These are phyloP conservation scores for Fusarium nelsonii DNA, from an alignment of 2,329 filamentous ascomycete genomes.

Conservation along the genomic window DNA sequence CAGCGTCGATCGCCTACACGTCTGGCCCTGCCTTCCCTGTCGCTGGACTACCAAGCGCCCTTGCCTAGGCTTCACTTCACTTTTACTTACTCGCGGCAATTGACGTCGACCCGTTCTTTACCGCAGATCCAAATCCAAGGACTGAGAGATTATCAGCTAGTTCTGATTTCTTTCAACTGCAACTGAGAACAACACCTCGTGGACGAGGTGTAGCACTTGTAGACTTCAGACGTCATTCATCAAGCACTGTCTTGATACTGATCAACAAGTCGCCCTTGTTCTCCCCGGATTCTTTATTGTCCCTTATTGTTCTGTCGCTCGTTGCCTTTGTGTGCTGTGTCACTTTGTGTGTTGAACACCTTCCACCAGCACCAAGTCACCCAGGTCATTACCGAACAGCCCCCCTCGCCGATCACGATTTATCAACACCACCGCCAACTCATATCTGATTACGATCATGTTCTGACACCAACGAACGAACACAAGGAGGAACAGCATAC, in stretches of 20 bases:
- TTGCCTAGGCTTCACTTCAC: slow-evolving; percentile 13
- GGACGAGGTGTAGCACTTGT: slow-evolving; percentile 34
- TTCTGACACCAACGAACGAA: slow-evolving; percentile 41
- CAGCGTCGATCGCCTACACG: slow-evolving; percentile 40
- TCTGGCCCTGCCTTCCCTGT: slow-evolving; percentile 15
- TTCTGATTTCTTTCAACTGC: slow-evolving; percentile 28
- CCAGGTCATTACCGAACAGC: slow-evolving; percentile 28
- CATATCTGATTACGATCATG: slow-evolving; percentile 36
- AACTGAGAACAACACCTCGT: slow-evolving; percentile 35
- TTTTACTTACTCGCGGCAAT: slow-evolving; percentile 21
- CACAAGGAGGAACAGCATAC: slow-evolving; percentile 41
- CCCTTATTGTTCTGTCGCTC: slow-evolving; percentile 12
- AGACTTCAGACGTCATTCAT: slow-evolving; percentile 25
- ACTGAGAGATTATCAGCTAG: slow-evolving; percentile 33
- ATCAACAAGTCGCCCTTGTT: slow-evolving; percentile 25
- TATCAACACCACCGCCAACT: slow-evolving; percentile 27
- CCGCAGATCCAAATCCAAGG: slow-evolving; percentile 30
- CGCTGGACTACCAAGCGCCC: slow-evolving; percentile 15
- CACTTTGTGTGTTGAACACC: slow-evolving; percentile 43
- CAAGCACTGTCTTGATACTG: slow-evolving; percentile 8
- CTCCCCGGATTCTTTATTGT: slow-evolving; percentile 27
- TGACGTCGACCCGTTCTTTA: slow-evolving; percentile 27
- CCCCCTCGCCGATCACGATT: slow-evolving; percentile 30
- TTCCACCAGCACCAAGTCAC: slow-evolving; percentile 17
- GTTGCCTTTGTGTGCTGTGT: slow-evolving; percentile 31